Evolutionary conservation across 225 moss, liverwort and hornwort genomes (phyloP).

Genomic region (Lunularia cruciata): DNA sequence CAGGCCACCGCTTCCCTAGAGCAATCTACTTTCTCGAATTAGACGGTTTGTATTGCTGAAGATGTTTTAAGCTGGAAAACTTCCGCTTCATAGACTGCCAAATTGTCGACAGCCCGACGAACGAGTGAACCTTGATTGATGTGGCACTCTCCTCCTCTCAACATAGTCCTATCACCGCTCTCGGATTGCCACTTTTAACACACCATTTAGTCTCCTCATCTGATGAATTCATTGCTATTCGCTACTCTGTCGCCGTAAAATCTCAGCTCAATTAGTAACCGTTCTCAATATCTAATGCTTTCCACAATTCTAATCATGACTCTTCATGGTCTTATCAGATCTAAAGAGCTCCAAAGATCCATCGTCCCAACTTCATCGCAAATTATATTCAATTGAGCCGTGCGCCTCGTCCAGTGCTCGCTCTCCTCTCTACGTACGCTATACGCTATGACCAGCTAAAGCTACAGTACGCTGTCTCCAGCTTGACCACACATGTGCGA

Average conservation of each 20-base stretch:
- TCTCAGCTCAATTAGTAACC: not conserved
- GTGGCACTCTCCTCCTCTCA: not conserved
- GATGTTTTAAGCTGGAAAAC: not conserved
- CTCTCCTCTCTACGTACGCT: not conserved
- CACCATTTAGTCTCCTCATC: not conserved
- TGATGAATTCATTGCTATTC: not conserved
- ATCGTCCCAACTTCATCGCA: not conserved
- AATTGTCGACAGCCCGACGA: not conserved
- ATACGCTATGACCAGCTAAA: not conserved
- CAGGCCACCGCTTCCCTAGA: not conserved
- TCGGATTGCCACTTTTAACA: not conserved
- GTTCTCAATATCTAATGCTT: not conserved
- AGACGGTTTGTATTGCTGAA: not conserved
- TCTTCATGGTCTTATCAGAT: not conserved
- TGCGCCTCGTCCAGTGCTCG: not conserved
- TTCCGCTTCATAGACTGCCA: not conserved
- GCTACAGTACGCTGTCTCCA: no score
- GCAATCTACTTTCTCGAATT: not conserved
- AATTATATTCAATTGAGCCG: not conserved
- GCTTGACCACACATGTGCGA: no score
- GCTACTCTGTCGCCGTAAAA: not conserved
- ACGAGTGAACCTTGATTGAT: not conserved
- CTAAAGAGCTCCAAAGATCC: not conserved
- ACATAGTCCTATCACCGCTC: not conserved
- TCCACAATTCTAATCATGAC: not conserved